phyloP scores from a whole-genome alignment of 202 grass and related monocot species.

The Zizania palustris region DNA sequence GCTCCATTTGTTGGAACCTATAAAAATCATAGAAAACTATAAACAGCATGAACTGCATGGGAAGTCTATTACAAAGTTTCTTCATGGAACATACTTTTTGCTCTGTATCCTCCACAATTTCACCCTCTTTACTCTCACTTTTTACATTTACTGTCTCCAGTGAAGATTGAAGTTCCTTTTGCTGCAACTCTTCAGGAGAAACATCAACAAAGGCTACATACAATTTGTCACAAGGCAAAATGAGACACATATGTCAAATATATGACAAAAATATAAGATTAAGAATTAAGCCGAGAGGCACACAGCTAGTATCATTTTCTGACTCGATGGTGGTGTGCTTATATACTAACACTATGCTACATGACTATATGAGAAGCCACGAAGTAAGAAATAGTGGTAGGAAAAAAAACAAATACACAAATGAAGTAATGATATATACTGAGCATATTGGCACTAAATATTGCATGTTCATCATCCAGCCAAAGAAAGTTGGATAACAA shows the following conservation, averaged over 20 bases:
- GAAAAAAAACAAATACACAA: conserved; percentile 20
- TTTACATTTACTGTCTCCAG: conserved; percentile 56
- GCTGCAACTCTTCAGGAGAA: conserved; percentile 75
- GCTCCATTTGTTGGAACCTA: conserved; percentile 81
- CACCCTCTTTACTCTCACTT: conserved; percentile 45
- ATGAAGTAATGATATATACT: background rate
- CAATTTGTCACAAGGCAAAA: conserved; percentile 13
- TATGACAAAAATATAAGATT: conserved; percentile 29
- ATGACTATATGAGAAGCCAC: conserved; percentile 27
- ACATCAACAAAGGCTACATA: conserved; percentile 96
- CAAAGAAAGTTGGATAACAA: conserved; percentile 13
- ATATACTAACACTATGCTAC: conserved; percentile 27
- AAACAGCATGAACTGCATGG: conserved; percentile 27
- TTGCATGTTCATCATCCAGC: background rate
- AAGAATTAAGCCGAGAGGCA: conserved; percentile 6
- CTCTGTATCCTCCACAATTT: conserved; percentile 47
- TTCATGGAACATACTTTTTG: conserved; percentile 62
- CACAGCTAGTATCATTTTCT: conserved; percentile 6
- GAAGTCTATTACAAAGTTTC: conserved; percentile 28
- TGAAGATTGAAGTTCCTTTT: conserved; percentile 66
- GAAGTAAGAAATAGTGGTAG: background rate
- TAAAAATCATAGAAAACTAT: conserved; percentile 34
- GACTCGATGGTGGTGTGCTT: background rate
- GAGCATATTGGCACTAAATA: conserved; percentile 4
- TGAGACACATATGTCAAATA: conserved; percentile 34